A percentile compares a stretch with the other conserved stretches of the same genome.
These are phyloP conservation scores for Phialemoniopsis sp. DNA, from an alignment of 2,329 filamentous ascomycete genomes.

Conservation along the genomic window DNA sequence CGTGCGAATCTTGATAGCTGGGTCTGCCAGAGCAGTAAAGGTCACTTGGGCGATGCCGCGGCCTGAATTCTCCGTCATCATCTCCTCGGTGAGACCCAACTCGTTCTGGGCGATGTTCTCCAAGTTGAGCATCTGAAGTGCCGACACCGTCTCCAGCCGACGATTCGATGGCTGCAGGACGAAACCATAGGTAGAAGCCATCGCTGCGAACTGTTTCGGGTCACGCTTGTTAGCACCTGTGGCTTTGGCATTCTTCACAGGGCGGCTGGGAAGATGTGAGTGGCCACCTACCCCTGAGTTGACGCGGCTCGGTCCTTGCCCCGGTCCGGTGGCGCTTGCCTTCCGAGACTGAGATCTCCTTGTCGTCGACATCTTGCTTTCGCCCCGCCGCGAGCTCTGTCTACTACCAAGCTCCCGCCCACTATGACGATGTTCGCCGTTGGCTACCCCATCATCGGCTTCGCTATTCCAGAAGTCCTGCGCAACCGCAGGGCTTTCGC, in stretches of 20 bases:
- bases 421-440: constrained; percentile 40
- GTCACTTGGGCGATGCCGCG: constrained; percentile 84
- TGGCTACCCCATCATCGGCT: constrained; percentile 52
- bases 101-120: constrained; percentile 89
- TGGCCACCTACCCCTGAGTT: constrained; percentile 38
- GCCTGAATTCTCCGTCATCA: constrained; percentile 89
- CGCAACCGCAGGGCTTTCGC: constrained; percentile 23
- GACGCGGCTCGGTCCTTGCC: constrained; percentile 39
- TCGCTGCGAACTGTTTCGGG: no score
- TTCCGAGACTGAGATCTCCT: constrained; percentile 55
- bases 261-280: constrained; percentile 13
- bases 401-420: constrained; percentile 47
- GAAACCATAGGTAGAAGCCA: constrained; percentile 31
- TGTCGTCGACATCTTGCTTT: constrained; percentile 44
- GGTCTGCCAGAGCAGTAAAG: constrained; percentile 62
- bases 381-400: constrained; percentile 44
- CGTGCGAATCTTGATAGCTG: constrained; percentile 49
- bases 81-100: constrained; percentile 79
- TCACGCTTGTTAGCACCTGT: constrained; percentile 19
- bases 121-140: constrained; percentile 85
- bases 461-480: constrained; percentile 70
- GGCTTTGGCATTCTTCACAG: constrained; percentile 15
- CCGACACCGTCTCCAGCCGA: constrained; percentile 58
- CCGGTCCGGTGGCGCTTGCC: constrained; percentile 37
- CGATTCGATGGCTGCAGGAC: constrained; percentile 52